phyloP scores from a whole-genome alignment of 768 basidiomycete genomes.

The Xerocomus brunneocitrinus region DNA sequence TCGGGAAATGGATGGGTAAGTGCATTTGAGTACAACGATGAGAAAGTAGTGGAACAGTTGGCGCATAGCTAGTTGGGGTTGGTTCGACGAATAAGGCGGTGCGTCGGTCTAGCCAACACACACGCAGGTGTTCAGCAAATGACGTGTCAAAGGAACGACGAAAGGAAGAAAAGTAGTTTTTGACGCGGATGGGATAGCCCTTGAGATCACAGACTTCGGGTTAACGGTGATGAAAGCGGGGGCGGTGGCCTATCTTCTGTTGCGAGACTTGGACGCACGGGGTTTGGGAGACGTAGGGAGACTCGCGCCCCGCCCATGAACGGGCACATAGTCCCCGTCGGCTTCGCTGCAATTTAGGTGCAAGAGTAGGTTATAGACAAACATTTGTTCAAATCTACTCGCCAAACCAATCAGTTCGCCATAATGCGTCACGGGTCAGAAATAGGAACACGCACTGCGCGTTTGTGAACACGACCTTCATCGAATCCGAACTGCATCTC shows the following conservation, averaged over 20 bases:
- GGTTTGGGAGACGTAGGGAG: conserved; percentile 40
- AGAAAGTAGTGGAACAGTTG: background rate
- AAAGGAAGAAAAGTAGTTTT: background rate
- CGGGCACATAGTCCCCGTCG: conserved; percentile 74
- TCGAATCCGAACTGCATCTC: conserved; percentile 81
- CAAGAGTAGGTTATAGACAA: conserved; percentile 79
- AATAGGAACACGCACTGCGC: conserved; percentile 63
- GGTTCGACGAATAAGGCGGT: background rate
- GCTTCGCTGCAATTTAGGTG: conserved; percentile 71
- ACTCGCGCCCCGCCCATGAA: conserved; percentile 75
- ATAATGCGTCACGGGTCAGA: conserved; percentile 1
- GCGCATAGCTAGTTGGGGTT: background rate
- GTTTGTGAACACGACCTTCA: conserved; percentile 87
- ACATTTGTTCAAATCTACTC: conserved; percentile 77
- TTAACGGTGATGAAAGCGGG: background rate
- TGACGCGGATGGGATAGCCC: background rate
- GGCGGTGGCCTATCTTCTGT: conserved; percentile 36
- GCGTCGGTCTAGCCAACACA: background rate
- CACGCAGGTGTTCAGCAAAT: background rate
- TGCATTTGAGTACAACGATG: conserved; percentile 17
- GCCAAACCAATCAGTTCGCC: conserved; percentile 6
- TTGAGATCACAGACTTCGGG: background rate
- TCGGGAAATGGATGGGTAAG: background rate
- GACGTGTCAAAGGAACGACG: background rate
- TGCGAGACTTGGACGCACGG: conserved; percentile 53